These are phyloP conservation scores for Tolypocladium endophyticum DNA, from an alignment of 2,329 filamentous ascomycete species.

Conservation along the genomic window DNA sequence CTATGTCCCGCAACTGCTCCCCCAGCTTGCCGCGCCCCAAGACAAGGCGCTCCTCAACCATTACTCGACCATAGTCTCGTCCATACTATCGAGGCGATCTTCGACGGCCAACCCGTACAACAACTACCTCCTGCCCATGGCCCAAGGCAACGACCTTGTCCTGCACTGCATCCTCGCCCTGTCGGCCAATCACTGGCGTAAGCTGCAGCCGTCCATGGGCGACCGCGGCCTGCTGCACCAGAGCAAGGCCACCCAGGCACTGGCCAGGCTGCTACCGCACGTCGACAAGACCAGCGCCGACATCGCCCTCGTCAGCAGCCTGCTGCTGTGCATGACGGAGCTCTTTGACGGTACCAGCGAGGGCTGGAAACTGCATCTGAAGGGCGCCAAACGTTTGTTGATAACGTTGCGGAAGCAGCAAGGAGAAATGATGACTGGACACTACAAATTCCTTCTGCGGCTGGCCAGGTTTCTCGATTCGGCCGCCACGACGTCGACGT, in stretches of 20 bases:
- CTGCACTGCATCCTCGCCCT: slow-evolving; percentile 21
- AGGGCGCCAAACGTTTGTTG: slow-evolving; percentile 28
- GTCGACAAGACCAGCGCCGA: slow-evolving; percentile 19
- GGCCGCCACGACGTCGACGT: slow-evolving; percentile 22
- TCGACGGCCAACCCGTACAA: slow-evolving; percentile 19
- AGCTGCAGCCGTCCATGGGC: slow-evolving; percentile 18
- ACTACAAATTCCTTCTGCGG: slow-evolving; percentile 25
- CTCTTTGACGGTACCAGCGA: slow-evolving; percentile 29
- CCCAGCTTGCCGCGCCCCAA: slow-evolving; percentile 15
- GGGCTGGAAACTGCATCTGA: slow-evolving; percentile 30
- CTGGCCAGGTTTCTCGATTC: slow-evolving; percentile 22
- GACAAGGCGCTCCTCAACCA: slow-evolving; percentile 23
- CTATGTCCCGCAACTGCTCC: slow-evolving; percentile 18
- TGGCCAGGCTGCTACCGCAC: slow-evolving; percentile 21
- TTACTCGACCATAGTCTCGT: slow-evolving; percentile 21
- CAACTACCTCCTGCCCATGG: slow-evolving; percentile 20
- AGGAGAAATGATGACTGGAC: slow-evolving; percentile 22
- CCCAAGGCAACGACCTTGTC: slow-evolving; percentile 19
- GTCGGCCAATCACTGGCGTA: slow-evolving; percentile 23
- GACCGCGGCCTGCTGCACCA: slow-evolving; percentile 19
- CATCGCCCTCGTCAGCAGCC: slow-evolving; percentile 26
- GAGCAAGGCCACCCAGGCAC: slow-evolving; percentile 18
- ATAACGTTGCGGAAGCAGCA: slow-evolving; percentile 18
- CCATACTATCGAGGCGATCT: slow-evolving; percentile 19
- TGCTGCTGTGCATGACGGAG: slow-evolving; percentile 30